A percentile compares a stretch with the other conserved stretches of the same genome.
phyloP scores from a whole-genome alignment of 2,329 filamentous ascomycete species.

The Polychaeton citri region DNA sequence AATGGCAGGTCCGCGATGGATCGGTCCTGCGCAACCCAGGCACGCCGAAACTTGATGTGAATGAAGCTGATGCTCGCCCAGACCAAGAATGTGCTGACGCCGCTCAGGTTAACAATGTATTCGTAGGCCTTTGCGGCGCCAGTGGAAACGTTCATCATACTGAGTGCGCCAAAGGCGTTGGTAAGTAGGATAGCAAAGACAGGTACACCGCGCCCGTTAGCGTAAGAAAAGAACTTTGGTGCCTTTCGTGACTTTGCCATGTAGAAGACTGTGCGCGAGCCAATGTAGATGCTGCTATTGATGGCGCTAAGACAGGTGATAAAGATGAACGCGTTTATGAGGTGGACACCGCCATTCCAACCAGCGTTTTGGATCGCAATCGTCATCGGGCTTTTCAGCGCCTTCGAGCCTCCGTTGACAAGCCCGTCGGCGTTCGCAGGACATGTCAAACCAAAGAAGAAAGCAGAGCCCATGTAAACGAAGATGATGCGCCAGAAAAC shows the following conservation, averaged over 20 bases:
- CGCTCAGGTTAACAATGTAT: constrained; percentile 58
- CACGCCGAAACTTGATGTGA: constrained; percentile 57
- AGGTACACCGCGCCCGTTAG: constrained; percentile 49
- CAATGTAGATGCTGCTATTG: constrained; percentile 67
- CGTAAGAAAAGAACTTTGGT: constrained; percentile 54
- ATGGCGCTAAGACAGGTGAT: constrained; percentile 42
- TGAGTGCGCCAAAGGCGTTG: constrained; percentile 56
- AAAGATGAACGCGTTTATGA: constrained; percentile 23
- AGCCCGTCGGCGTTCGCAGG: constrained; percentile 54
- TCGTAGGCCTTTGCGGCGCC: constrained; percentile 51
- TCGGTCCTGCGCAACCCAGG: constrained; percentile 47
- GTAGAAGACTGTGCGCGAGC: constrained; percentile 59
- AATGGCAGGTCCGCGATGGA: constrained; percentile 36
- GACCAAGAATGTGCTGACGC: constrained; percentile 58
- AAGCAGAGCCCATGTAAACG: constrained; percentile 55
- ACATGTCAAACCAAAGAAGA: constrained; percentile 64
- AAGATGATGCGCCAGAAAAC: constrained; percentile 27
- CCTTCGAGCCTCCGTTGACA: constrained; percentile 46
- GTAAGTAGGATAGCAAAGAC: constrained; percentile 51
- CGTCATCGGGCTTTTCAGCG: constrained; percentile 59
- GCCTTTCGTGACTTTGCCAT: constrained; percentile 64
- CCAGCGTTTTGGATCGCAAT: constrained; percentile 62
- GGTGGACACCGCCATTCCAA: constrained; percentile 57
- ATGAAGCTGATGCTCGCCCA: constrained; percentile 59
- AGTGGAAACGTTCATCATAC: constrained; percentile 61